These are phyloP conservation scores for Thielaviopsis musarum DNA, from an alignment of 2,329 filamentous ascomycete genomes.

Conservation along the genomic window DNA sequence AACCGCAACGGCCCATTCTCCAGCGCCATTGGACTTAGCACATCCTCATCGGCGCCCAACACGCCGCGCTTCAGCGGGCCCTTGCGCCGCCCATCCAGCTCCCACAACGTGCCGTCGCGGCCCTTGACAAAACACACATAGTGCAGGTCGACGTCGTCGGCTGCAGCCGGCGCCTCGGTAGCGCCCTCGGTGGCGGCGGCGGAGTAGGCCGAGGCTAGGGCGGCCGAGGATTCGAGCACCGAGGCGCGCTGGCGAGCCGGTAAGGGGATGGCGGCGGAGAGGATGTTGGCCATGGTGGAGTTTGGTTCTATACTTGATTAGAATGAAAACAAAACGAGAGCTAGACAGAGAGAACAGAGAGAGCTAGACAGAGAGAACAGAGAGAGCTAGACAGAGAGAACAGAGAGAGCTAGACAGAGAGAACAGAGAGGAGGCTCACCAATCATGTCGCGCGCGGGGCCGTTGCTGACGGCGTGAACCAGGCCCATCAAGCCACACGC, in stretches of 20 bases:
- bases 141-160: constrained; percentile 79
- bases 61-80: constrained; percentile 39
- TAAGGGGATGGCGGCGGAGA: constrained; percentile 54
- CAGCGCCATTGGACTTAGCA: constrained; percentile 59
- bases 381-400: constrained; percentile 4
- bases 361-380: constrained; percentile 9
- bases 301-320: constrained; percentile 27
- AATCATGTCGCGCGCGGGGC: constrained; percentile 47
- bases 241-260: constrained; percentile 48
- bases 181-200: constrained; percentile 62
- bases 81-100: constrained; percentile 42
- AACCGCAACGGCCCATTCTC: constrained; percentile 47
- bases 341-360: neutral
- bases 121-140: constrained; percentile 88
- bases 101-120: constrained; percentile 44
- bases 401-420: neutral
- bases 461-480: constrained; percentile 69
- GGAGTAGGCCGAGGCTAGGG: constrained; percentile 62
- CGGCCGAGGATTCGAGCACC: constrained; percentile 59
- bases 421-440: constrained; percentile 20
- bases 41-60: constrained; percentile 46
- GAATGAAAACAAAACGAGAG: constrained; percentile 9
- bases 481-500: constrained; percentile 84
- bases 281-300: constrained; percentile 45
- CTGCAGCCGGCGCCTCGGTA: constrained; percentile 58